Evolutionary conservation across 352 stramenopile species (phyloP).

Genomic region (Pilasporangium apinafurcum): DNA sequence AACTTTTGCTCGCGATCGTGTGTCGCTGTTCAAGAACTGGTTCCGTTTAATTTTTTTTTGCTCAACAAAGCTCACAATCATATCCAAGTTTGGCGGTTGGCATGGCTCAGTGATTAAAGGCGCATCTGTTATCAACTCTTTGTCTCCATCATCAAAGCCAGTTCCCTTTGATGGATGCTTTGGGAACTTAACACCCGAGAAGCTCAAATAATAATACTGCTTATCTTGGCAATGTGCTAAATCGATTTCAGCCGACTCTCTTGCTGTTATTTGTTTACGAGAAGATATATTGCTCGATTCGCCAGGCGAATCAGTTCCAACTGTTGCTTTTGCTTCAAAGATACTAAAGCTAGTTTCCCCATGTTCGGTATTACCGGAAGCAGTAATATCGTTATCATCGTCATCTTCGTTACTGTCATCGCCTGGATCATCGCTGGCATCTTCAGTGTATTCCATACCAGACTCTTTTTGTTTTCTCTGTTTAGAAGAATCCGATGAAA

Average conservation of each 20-base stretch:
- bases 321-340: background rate
- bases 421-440: constrained; percentile 10
- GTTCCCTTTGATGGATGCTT: constrained; percentile 17
- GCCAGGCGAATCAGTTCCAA: background rate
- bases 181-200: constrained; percentile 3
- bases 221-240: constrained; percentile 4
- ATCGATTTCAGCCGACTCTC: background rate
- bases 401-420: constrained; percentile 35
- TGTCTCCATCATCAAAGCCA: background rate
- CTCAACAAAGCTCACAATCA: constrained; percentile 18
- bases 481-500: too few species aligned
- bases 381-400: constrained; percentile 29
- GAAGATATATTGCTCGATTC: background rate
- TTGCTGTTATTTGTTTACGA: constrained; percentile 1
- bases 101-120: constrained; percentile 12
- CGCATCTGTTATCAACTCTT: constrained; percentile 4
- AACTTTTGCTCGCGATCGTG: constrained; percentile 21
- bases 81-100: constrained; percentile 1
- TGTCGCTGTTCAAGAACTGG: constrained; percentile 35
- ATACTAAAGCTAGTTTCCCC: background rate
- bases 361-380: constrained; percentile 8
- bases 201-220: constrained; percentile 8
- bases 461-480: constrained; percentile 2
- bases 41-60: constrained; percentile 7
- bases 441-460: constrained; percentile 1